Evolutionary conservation across 2,329 filamentous ascomycete genomes (phyloP), one percentile per base, ranked within the genome.

Genomic region (Macrophomina tecta): DNA sequence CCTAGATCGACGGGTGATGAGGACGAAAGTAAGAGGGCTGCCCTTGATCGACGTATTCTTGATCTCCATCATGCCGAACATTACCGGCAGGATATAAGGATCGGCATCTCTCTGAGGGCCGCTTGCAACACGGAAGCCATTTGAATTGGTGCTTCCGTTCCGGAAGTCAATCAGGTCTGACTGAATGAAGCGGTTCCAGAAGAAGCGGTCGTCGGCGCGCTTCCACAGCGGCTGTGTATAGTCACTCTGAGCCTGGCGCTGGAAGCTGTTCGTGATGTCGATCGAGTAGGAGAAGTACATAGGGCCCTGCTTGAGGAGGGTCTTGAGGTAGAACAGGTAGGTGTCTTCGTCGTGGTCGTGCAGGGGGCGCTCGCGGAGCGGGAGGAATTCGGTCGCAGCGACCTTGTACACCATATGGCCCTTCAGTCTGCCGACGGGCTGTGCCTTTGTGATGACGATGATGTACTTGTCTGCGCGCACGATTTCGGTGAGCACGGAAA

Each of bases 241-340:
- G 77, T 97, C 89, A 70, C 88, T 84, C 71, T 94, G 89, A 3
- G 94, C 89, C 78, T 98, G 95, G 70, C 95, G 89, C 82, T 99
- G 95, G 82, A 98, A 97, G 77, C 89, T 94, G 83, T 97, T 99
- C 72, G 95, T 99, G 70, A 99, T 86, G 80, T 99, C 95, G 78
- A 97, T 88, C 8, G 94, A 94, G 83, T 99, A 99, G 67, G 95
- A 98, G 76, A 97, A 99, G 85, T 97, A 98, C 90, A 98, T 93
- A 8, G 94, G 93, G 0, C 91, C 92, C 12, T 87, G 89, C 77
- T 91, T 91, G 72, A 99, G 86, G 69, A 95, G 89, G 56, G 86
- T 88, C 79, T 93, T 93, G 72, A 99, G 87, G 64, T 98, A 85
- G 60, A 84, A 81, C 65, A 98, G 86, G 79, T 97, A 98, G 72